Evolutionary conservation across 2,329 filamentous ascomycete genomes (phyloP).

Genomic region (Fusarium anthophilum): DNA sequence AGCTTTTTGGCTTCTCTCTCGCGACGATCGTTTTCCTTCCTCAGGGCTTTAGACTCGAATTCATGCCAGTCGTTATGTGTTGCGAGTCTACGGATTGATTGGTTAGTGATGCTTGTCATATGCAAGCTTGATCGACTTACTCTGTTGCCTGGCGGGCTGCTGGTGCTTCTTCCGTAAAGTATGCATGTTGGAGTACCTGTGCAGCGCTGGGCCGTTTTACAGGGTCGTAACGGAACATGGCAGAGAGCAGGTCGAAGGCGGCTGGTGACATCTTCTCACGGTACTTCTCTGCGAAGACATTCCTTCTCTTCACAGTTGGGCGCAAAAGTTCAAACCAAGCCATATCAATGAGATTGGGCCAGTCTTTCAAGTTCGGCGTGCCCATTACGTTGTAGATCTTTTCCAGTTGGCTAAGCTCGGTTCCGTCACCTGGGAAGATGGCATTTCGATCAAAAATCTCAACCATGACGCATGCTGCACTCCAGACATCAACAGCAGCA

Average conservation of each 20-base stretch:
- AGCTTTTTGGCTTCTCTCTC: conserved; percentile 62
- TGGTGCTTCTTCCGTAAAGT: conserved; percentile 87
- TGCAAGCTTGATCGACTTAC: conserved; percentile 61
- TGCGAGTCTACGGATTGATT: conserved; percentile 67
- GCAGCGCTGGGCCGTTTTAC: conserved; percentile 82
- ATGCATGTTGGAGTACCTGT: conserved; percentile 85
- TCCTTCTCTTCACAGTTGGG: conserved; percentile 76
- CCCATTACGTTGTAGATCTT: conserved; percentile 96
- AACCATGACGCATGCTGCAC: conserved; percentile 93
- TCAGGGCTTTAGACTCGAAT: conserved; percentile 93
- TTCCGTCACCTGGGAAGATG: conserved; percentile 94
- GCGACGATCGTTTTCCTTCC: conserved; percentile 84
- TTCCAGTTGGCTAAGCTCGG: conserved; percentile 94
- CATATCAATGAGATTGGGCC: conserved; percentile 92
- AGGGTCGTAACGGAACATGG: conserved; percentile 93
- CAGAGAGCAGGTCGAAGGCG: conserved; percentile 82
- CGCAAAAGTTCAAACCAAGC: conserved; percentile 95
- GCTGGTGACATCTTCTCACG: conserved; percentile 78
- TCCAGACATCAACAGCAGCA: conserved; percentile 94
- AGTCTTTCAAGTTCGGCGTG: conserved; percentile 83
- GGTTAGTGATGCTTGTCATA: conserved; percentile 32
- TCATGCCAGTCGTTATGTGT: conserved; percentile 96
- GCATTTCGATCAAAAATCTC: conserved; percentile 95
- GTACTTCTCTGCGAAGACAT: conserved; percentile 85
- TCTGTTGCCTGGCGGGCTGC: conserved; percentile 80